A percentile compares a stretch with the other conserved stretches of the same genome.
phyloP scores from a whole-genome alignment of 2,329 filamentous ascomycete genomes.

The Stagonosporopsis rhizophila region DNA sequence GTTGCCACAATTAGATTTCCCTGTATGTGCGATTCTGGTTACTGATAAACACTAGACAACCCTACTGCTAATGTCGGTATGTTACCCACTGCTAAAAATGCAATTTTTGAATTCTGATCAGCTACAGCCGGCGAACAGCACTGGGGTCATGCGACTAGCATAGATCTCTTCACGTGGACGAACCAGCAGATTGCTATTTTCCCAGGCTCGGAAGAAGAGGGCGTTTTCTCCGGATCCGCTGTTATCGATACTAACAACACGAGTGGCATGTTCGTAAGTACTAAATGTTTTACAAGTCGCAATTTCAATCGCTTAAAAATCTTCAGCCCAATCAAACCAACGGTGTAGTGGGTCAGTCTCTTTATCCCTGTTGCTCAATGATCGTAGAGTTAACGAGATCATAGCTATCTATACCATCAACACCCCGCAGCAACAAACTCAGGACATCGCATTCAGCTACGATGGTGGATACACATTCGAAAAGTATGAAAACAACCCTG shows the following conservation, averaged over 20 bases:
- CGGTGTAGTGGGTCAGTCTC: background rate
- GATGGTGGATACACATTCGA: conserved; percentile 69
- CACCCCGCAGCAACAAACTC: conserved; percentile 57
- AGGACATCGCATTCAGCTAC: conserved; percentile 67
- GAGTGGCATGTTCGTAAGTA: conserved; percentile 64
- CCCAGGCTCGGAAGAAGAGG: conserved; percentile 63
- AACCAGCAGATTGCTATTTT: conserved; percentile 69
- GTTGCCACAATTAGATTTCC: background rate
- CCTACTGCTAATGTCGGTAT: conserved; percentile 53
- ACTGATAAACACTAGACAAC: conserved; percentile 52
- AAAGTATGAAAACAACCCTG: conserved; percentile 66
- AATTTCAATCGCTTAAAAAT: background rate
- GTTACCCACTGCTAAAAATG: background rate
- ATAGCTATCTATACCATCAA: conserved; percentile 66
- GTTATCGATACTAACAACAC: conserved; percentile 70
- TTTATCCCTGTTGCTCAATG: background rate
- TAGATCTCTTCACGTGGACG: conserved; percentile 68
- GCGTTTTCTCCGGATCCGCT: conserved; percentile 62
- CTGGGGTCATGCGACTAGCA: conserved; percentile 71
- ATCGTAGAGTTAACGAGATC: conserved; percentile 56
- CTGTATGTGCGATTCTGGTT: background rate
- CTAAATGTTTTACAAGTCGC: background rate
- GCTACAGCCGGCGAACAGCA: conserved; percentile 64
- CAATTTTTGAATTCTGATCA: background rate
- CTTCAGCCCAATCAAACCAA: conserved; percentile 55